Conservation (phyloP, 306 rosid species). For the Rosa rugosa region DNA sequence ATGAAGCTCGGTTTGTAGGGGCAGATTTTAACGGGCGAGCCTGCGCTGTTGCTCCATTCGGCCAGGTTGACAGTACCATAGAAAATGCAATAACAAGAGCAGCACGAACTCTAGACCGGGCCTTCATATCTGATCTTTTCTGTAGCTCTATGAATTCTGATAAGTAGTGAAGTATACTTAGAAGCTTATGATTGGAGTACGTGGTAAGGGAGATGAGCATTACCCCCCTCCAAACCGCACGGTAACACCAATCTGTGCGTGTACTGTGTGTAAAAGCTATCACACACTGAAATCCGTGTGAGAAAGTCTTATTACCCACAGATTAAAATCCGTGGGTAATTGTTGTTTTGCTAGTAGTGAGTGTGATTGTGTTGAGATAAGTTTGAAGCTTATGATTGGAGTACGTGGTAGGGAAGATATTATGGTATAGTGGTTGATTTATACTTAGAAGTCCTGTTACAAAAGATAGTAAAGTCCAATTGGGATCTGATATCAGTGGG, state of each 20-base stretch:
- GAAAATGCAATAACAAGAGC: constrained; percentile 46
- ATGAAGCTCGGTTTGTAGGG: constrained; percentile 31
- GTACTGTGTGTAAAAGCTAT: too few relatives aligned
- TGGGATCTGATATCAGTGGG: constrained; percentile 50
- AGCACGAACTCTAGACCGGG: constrained; percentile 49
- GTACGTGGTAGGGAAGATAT: neutral
- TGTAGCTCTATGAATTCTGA: neutral
- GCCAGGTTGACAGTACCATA: constrained; percentile 36
- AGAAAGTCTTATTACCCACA: too few relatives aligned
- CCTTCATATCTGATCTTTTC: constrained; percentile 36
- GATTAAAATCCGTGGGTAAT: too few relatives aligned
- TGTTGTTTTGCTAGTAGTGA: too few relatives aligned
- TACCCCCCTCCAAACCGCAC: too few relatives aligned
- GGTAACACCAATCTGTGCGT: too few relatives aligned
- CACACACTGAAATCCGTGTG: too few relatives aligned
- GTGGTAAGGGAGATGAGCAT: too few relatives aligned
- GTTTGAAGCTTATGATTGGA: constrained; percentile 22
- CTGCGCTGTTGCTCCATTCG: constrained; percentile 28
- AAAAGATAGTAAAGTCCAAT: constrained; percentile 22
- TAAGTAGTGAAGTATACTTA: constrained; percentile 29
- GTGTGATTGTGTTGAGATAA: constrained; percentile 5
- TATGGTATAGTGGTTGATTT: constrained; percentile 24
- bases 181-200: too few relatives aligned
- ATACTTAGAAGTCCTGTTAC: constrained; percentile 18
- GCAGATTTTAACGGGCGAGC: constrained; percentile 29